Base-by-base conservation (phyloP, 345 rosid genomes). In the Brassica carinata region DNA sequence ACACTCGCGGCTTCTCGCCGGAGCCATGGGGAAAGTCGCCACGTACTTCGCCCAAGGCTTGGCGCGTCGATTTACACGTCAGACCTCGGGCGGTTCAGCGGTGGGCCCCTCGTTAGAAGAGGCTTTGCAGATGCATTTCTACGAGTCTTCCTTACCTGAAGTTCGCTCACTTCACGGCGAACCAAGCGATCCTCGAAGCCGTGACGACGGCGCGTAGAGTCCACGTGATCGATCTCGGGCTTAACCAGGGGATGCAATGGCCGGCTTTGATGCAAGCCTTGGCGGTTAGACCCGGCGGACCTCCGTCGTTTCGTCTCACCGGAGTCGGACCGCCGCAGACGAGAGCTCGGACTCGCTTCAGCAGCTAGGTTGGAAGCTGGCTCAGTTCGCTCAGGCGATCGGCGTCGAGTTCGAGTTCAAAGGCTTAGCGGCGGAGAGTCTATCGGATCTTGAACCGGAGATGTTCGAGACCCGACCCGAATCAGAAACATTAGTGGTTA, bases 161-260 rank as follows among this genome's bases (percentile, higher is more conserved):
- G 78, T 92, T 92, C 84, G 95, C 99, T 10, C 99, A 94, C 79
- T 94, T 94, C 86, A 94, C 99, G 3, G 97, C 98, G 5, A 94
- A 94, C 77, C 99, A 94, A 75, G 97, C 99, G 6, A 92, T 94
- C 26, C 82, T 94, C 3, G 99, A 94, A 77, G 97, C 95, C 5
- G 87, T 90, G 18, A 86, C 87, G 57, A 91, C 90, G 76, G 89
- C 91, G 67, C 90, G 88, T 84, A 81, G 88, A 48, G 95, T 94
- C 48, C 98, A 94, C 90, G 95, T 94, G 8, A 85, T 94, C 9
- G 97, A 94, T 74, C 82, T 94, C 74, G 90, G 89, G 81, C 79
- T 94, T 76, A 92, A 87, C 88, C 97, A 94, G 81, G 98, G 98
- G 70, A 72, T 92, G 69, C 97, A 94, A 76, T 94, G 98, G 98